phyloP scores from a whole-genome alignment of 306 rosid genomes.

The Quercus rubra region DNA sequence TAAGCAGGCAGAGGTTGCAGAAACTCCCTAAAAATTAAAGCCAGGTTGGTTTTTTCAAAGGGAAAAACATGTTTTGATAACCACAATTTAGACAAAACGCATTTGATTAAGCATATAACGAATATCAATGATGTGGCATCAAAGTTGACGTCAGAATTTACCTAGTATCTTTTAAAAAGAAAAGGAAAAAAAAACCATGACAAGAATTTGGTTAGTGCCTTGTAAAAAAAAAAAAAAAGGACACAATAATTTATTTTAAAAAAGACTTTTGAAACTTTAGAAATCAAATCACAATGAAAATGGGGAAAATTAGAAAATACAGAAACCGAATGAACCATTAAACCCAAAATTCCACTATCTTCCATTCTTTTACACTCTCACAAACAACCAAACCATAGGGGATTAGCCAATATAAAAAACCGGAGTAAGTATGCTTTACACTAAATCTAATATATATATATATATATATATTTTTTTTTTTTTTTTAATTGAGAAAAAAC shows the following conservation, averaged over 20 bases:
- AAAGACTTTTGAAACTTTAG: neutral
- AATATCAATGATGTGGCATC: neutral
- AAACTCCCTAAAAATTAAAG: neutral
- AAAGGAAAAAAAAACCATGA: neutral
- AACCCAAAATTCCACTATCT: neutral
- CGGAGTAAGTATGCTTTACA: neutral
- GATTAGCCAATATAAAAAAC: neutral
- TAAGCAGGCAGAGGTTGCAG: neutral
- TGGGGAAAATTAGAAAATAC: neutral
- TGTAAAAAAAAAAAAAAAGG: neutral
- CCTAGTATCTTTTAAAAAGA: neutral
- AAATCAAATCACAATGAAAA: neutral
- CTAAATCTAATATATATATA: neutral
- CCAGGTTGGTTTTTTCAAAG: neutral
- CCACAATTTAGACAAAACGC: neutral
- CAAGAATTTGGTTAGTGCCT: neutral
- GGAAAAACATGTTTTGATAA: neutral
- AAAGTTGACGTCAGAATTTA: neutral
- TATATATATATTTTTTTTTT: too few species aligned
- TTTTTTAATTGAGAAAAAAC: too few species aligned
- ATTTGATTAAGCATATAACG: neutral
- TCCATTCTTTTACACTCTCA: neutral
- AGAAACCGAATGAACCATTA: neutral
- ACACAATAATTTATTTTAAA: neutral
- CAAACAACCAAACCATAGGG: neutral